Percentiles rank a stretch among this genome's conserved stretches.
Conservation (phyloP, 148 eudicot species). For the Cornus suecica region DNA sequence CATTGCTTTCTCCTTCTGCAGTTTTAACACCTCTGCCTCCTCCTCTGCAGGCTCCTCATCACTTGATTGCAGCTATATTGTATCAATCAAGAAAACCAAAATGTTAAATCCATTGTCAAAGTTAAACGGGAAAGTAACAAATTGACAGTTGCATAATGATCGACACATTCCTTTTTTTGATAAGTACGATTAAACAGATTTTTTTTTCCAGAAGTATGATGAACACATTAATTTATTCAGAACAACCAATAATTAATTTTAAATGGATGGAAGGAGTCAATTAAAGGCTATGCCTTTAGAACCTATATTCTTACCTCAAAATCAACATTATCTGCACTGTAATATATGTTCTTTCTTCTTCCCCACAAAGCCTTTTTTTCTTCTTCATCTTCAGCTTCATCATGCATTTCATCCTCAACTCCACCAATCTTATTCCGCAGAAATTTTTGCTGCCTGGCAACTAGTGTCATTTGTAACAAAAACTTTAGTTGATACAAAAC, state of each 20-base stretch:
- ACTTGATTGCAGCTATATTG: slow-evolving; percentile 51
- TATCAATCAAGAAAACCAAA: neutral
- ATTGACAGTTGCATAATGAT: no score
- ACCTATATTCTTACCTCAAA: slow-evolving; percentile 41
- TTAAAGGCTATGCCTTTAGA: neutral
- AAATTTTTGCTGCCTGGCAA: slow-evolving; percentile 52
- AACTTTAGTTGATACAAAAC: neutral
- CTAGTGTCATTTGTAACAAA: slow-evolving; percentile 32
- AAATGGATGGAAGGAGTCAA: neutral
- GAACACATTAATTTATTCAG: neutral
- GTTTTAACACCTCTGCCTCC: slow-evolving; percentile 64
- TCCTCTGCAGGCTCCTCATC: slow-evolving; percentile 69
- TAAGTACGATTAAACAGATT: no score
- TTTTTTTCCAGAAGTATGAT: no score
- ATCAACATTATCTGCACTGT: slow-evolving; percentile 47
- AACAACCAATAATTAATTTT: neutral
- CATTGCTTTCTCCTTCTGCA: slow-evolving; percentile 57
- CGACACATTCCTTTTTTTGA: no score
- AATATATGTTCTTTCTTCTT: slow-evolving; percentile 30
- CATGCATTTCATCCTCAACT: slow-evolving; percentile 66
- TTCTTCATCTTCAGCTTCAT: slow-evolving; percentile 68
- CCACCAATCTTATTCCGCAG: slow-evolving; percentile 57
- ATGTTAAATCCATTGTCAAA: neutral
- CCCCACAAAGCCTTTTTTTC: slow-evolving; percentile 48
- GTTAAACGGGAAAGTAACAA: neutral